Evolutionary conservation across 1,284 basidiomycete genomes (phyloP), one percentile per base, ranked within the genome.

Genomic region (Trichosporon ovoides): DNA sequence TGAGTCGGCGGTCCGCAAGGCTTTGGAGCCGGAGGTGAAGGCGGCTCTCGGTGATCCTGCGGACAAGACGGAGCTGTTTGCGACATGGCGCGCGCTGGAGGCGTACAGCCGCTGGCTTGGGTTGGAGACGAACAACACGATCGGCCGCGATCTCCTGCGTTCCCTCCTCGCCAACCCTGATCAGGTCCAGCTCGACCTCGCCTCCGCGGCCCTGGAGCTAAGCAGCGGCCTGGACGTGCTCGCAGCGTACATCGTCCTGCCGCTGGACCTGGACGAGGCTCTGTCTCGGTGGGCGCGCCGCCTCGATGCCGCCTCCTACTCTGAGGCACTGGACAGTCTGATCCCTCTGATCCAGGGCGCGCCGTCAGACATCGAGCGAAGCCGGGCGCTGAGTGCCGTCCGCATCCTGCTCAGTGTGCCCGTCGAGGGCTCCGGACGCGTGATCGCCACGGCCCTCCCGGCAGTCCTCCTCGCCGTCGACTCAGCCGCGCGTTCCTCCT

Each of bases 361-460:
- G 4, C 0, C 11, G 11, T 33, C 22, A 9, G 43, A 48, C 24
- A 7, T 31, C 14, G 19, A n/a, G 40, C 28, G 7, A 24, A 34
- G 13, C 7, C 38, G 19, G 6, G 59, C 59, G 24, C 60, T 64
- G 16, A 43, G 51, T 13, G 63, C 58, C 3, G 35, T 38, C 1
- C 34, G 40, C 22, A 48, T 61, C 34, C 59, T 64, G 19, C 24
- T 64, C 37, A 38, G 50, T 0, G 55, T 58, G 4, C 57, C 59
- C 2, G 59, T 64, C 2, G 49, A 57, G 53, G 63, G 63, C 35
- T 52, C 55, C 28, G 63, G 63, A 3, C 35, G 38, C 3, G 57
- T 31, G 0, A 46, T 64, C 28, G 57, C 52, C 2, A 14, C 40
- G 4, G n/a, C 33, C 4, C 57, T 61, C 3, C 37, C 24, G 7